These are phyloP conservation scores for Blastomyces gilchristii DNA, from an alignment of 2,329 filamentous ascomycete species.

Conservation along the genomic window DNA sequence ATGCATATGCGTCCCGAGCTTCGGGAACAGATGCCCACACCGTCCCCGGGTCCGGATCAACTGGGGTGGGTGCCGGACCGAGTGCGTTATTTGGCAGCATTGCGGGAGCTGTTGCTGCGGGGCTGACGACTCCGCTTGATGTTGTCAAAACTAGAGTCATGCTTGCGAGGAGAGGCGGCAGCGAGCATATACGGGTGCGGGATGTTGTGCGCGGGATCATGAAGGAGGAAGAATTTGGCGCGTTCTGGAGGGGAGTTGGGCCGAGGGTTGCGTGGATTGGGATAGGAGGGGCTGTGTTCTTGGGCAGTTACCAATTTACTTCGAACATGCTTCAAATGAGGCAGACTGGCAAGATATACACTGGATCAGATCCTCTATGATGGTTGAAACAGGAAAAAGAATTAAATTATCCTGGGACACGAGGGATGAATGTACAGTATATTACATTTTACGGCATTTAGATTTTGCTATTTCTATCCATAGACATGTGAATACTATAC, in stretches of 20 bases:
- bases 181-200: constrained; percentile 37
- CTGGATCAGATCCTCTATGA: constrained; percentile 9
- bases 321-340: constrained; percentile 58
- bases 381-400: background rate
- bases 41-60: constrained; percentile 19
- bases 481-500: constrained; percentile 7
- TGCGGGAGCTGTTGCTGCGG: constrained; percentile 76
- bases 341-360: constrained; percentile 13
- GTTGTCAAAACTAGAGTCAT: constrained; percentile 96
- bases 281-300: constrained; percentile 83
- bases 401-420: background rate
- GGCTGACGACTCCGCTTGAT: constrained; percentile 81
- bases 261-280: constrained; percentile 92
- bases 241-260: constrained; percentile 47
- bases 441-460: constrained; percentile 5
- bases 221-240: constrained; percentile 36
- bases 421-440: constrained; percentile 1
- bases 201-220: constrained; percentile 55
- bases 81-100: constrained; percentile 77
- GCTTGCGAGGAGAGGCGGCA: constrained; percentile 61
- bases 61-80: constrained; percentile 57
- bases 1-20: constrained; percentile 32
- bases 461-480: background rate
- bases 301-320: constrained; percentile 86
- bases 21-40: constrained; percentile 29